phyloP scores from a whole-genome alignment of 1,284 basidiomycete genomes.

The Leucoagaricus sp. region DNA sequence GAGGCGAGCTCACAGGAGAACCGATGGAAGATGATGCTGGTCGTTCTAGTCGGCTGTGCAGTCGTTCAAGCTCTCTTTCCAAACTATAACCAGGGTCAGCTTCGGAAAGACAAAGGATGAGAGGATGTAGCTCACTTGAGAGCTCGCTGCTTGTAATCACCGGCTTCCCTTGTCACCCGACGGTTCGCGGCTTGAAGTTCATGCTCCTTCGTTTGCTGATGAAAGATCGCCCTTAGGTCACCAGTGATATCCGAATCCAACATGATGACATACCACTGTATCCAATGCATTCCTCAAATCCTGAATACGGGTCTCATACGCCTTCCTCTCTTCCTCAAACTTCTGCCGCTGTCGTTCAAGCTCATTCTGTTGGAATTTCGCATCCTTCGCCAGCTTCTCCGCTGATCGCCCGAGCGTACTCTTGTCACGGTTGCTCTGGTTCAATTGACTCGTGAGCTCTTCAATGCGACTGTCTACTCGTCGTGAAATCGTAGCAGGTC shows the following conservation, averaged over 20 bases:
- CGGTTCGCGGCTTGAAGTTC: constrained; percentile 70
- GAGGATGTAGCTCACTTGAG: constrained; percentile 52
- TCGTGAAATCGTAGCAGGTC: constrained; percentile 52
- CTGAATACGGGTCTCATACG: constrained; percentile 58
- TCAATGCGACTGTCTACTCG: constrained; percentile 70
- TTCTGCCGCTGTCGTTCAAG: constrained; percentile 59
- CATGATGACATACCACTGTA: constrained; percentile 44
- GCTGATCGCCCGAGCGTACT: constrained; percentile 48
- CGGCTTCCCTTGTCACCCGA: constrained; percentile 73
- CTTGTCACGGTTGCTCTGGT: constrained; percentile 49
- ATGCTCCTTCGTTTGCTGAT: constrained; percentile 73
- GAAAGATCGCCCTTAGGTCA: neutral
- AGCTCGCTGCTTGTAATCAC: constrained; percentile 69
- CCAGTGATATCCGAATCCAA: neutral
- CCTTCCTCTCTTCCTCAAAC: constrained; percentile 65
- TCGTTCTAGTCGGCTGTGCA: constrained; percentile 63
- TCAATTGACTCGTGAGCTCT: constrained; percentile 68
- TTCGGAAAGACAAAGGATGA: constrained; percentile 5
- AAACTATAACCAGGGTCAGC: constrained; percentile 41
- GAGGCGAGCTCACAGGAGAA: constrained; percentile 31
- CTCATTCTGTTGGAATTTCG: constrained; percentile 56
- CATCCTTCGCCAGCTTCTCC: constrained; percentile 56
- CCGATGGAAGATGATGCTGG: constrained; percentile 28
- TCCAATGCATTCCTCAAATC: constrained; percentile 61
- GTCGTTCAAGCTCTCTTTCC: constrained; percentile 69